Conservation (phyloP, 192 early-diverging fungal species). For the Umbelopsis ramanniana region DNA sequence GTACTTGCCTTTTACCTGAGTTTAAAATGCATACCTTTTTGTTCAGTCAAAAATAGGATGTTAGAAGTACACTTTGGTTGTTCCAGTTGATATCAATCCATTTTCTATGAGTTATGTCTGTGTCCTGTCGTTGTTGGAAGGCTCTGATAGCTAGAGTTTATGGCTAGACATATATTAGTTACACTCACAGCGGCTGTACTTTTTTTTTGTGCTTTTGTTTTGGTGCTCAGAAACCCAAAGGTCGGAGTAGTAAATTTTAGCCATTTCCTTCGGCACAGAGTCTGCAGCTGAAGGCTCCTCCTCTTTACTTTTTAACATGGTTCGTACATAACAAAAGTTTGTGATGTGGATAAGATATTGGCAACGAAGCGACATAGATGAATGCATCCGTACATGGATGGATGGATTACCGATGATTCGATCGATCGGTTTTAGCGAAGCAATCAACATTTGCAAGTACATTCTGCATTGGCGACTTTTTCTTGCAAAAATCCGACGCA, state of each 20-base stretch:
- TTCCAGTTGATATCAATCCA: too few relatives aligned
- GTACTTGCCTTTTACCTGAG: too few relatives aligned
- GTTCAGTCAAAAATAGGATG: too few relatives aligned
- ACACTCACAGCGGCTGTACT: too few relatives aligned
- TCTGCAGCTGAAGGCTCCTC: neutral
- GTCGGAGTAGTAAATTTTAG: slow-evolving; percentile 3
- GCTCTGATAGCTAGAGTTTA: too few relatives aligned
- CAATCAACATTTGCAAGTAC: neutral
- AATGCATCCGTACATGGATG: neutral
- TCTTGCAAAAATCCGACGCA: neutral
- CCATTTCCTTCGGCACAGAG: neutral
- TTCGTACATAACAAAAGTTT: neutral
- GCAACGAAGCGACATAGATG: neutral
- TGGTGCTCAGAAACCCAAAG: neutral
- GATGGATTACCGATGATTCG: neutral
- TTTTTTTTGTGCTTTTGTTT: neutral
- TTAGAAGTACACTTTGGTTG: too few relatives aligned
- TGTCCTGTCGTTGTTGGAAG: too few relatives aligned
- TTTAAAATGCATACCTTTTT: too few relatives aligned
- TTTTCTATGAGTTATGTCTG: too few relatives aligned
- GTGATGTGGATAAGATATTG: neutral
- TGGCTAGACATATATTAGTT: too few relatives aligned
- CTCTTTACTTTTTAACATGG: slow-evolving; percentile 24
- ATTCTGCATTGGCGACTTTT: neutral
- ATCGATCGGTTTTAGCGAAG: neutral